These are phyloP conservation scores for Pharnaceum exiguum DNA, from an alignment of 148 eudicot species.

Conservation along the genomic window DNA sequence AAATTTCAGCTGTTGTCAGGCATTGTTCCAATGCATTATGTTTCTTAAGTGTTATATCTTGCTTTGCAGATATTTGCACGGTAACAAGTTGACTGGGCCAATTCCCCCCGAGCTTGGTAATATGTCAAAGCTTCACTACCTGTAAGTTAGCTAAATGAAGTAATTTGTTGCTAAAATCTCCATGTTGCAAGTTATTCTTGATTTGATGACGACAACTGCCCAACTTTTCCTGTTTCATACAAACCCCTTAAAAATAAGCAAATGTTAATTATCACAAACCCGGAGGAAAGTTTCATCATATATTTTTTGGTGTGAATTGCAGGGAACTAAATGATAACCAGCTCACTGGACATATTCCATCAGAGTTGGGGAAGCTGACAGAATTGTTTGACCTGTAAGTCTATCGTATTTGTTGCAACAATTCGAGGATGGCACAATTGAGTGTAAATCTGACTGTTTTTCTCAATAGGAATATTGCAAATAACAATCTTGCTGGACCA, in stretches of 20 bases:
- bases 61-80: conserved; percentile 72
- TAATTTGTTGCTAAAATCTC: not conserved
- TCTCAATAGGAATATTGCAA: conserved; percentile 73
- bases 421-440: not conserved
- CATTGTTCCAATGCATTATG: not conserved
- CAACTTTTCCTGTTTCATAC: not conserved
- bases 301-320: not conserved
- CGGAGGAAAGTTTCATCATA: not conserved
- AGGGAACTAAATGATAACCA: conserved; percentile 91
- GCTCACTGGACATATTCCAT: conserved; percentile 76
- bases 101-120: conserved; percentile 96
- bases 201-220: too few relatives aligned
- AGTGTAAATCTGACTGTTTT: not conserved
- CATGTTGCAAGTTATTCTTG: not conserved
- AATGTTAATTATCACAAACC: not conserved
- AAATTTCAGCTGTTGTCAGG: not conserved
- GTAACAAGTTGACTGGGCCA: conserved; percentile 78
- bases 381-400: conserved; percentile 91
- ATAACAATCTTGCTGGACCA: conserved; percentile 77
- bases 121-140: conserved; percentile 92
- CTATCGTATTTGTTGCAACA: not conserved
- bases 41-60: not conserved
- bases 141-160: conserved; percentile 34
- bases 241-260: not conserved
- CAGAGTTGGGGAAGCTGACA: conserved; percentile 88